These are phyloP conservation scores for Botrytis porri DNA, from an alignment of 2,329 filamentous ascomycete genomes.

Conservation along the genomic window DNA sequence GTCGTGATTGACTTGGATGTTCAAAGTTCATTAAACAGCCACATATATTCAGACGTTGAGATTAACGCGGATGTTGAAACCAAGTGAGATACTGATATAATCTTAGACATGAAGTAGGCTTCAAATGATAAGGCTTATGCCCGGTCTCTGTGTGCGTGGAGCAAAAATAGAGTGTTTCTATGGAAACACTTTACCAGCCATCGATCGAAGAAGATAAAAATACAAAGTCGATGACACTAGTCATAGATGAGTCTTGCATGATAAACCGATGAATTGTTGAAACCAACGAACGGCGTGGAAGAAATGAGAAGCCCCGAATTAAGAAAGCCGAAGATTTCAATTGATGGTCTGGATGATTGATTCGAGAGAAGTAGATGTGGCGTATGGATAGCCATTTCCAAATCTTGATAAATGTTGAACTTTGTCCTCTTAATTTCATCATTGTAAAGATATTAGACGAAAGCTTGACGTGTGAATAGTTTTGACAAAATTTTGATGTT, in stretches of 20 bases:
- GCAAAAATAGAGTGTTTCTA: background rate
- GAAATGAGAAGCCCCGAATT: background rate
- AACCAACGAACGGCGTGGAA: background rate
- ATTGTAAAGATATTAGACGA: background rate
- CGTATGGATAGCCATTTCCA: background rate
- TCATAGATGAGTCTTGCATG: background rate
- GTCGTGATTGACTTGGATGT: background rate
- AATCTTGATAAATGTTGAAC: background rate
- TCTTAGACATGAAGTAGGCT: background rate
- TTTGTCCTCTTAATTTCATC: background rate
- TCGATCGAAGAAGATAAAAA: background rate
- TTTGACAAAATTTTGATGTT: background rate
- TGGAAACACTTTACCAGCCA: background rate
- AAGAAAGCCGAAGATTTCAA: background rate
- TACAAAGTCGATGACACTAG: background rate
- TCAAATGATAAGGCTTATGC: background rate
- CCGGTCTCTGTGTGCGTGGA: background rate
- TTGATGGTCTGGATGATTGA: background rate
- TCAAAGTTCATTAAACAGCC: too few relatives aligned
- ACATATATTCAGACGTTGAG: too few relatives aligned
- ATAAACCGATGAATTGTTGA: background rate
- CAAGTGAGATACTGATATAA: too few relatives aligned
- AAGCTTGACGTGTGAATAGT: background rate
- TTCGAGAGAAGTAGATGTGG: background rate
- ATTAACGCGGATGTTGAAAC: too few relatives aligned